Conservation (phyloP, 164 flowering plant genomes). For the Nymphaea colorata region DNA sequence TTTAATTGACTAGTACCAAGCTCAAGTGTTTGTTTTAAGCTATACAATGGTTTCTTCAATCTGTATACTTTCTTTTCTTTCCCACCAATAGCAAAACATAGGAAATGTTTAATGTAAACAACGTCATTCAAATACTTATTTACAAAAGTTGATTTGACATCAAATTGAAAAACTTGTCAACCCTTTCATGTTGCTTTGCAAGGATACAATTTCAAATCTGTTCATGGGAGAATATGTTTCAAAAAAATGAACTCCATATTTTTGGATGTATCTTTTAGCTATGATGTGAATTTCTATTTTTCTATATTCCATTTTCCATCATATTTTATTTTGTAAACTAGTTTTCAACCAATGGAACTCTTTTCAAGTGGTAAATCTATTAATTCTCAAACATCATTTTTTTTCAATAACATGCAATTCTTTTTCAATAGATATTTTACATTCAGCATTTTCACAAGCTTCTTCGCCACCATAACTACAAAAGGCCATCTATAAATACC, state of each 20-base stretch:
- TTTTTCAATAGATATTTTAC: conserved; percentile 8
- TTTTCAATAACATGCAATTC: conserved; percentile 8
- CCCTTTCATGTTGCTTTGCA: conserved; percentile 4
- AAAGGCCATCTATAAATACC: background rate
- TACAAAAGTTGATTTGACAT: conserved; percentile 8
- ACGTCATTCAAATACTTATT: conserved; percentile 12
- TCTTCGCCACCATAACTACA: background rate
- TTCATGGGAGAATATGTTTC: conserved; percentile 5
- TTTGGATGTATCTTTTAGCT: conserved; percentile 6
- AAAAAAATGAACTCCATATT: background rate
- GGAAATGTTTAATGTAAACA: conserved; percentile 10
- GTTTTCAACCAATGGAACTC: conserved; percentile 6
- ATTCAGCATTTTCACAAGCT: conserved; percentile 4
- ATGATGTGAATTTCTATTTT: conserved; percentile 3
- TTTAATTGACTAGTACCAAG: conserved; percentile 6
- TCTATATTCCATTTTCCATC: conserved; percentile 2
- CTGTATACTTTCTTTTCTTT: conserved; percentile 6
- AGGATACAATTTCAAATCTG: conserved; percentile 7
- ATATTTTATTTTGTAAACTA: conserved; percentile 7
- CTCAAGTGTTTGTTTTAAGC: conserved; percentile 9
- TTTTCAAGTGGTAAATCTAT: conserved; percentile 3
- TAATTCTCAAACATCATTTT: conserved; percentile 4
- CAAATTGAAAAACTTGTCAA: conserved; percentile 5
- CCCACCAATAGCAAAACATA: conserved; percentile 1
- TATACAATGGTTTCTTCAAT: conserved; percentile 9